Evolutionary conservation across 1,284 basidiomycete species (phyloP), one percentile per base, ranked within the genome.

Genomic region (Ceratobasidium sp.): DNA sequence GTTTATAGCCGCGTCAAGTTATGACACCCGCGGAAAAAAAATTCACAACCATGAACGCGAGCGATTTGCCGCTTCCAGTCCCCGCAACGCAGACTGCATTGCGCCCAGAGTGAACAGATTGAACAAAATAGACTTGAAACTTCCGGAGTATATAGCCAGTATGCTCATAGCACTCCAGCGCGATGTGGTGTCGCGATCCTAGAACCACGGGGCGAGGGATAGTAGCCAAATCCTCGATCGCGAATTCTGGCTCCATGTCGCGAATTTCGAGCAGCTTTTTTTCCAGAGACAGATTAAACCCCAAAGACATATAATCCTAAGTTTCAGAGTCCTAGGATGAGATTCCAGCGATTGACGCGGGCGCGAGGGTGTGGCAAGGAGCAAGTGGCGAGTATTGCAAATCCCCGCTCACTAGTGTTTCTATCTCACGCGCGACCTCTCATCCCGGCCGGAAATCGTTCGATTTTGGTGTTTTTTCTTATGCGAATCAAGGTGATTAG

Each of bases 1-100:
- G 20, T 47, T 64, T 7, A 64, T 17, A 17, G 26, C 39, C 17
- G 47, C 28, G n/a, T 33, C 63, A 65, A 5, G 42, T 42, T 26
- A 65, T 33, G 23, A 45, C 28, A n/a, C 49, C 63, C 11, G 39
- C n/a, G 26, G 33, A 42, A 13, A 65, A 23, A 31, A 65, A 65
- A 31, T 13, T 26, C 13, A 65, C 49, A 4, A 65, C 31, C 4
- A 65, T 42, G 26, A 65, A 65, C 10, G 28, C 42, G 8, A 65
- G 63, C 20, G 63, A 45, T 23, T 47, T 45, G 17, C 61, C 61
- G 26, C 28, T 31, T 31, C 56, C 64, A 67, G 47, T 53, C 65
- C 65, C 47, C 45, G 65, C 65, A 20, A 67, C 33, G 15, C 65
- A 67, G 4, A 53, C 7, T 1, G 23, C 65, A 23, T 35, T n/a